Base-by-base conservation (phyloP, 495 filamentous ascomycete genomes). In the Neurospora sp. region DNA sequence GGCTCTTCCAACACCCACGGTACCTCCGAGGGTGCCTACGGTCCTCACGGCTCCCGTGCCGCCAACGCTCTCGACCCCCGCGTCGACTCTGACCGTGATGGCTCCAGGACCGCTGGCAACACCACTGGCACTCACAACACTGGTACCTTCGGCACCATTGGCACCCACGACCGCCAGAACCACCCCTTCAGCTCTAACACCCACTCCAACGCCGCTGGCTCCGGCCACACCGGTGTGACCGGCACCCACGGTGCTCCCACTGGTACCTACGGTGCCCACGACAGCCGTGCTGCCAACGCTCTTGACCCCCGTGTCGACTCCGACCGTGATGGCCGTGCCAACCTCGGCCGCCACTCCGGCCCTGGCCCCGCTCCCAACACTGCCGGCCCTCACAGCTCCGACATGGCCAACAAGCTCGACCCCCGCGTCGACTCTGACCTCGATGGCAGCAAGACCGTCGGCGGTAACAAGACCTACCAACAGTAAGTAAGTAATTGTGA, bases 261-360 rank as follows among this genome's bases (percentile, higher is more conserved):
- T 4, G 78, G 77, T 37, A 79, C 76, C 37, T 23, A 79, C 41
- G 86, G 86, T 5, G 85, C 87, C 7, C 88, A 89, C 81, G 77
- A 76, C 71, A 88, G 84, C 70, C 83, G 86, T 76, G 31, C 89
- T 16, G 82, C 86, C 71, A 91, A 91, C 82, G 88, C 88, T 77
- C 72, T 75, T 77, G 69, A 88, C 69, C 87, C 87, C 20, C 79
- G 85, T 39, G 79, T 87, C 69, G 86, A 86, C 77, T 84, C 80
- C 1, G 84, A 87, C 73, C 81, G 83, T 35, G 81, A 83, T 71
- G 80, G 82, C 66, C 79, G 80, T 18, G 74, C 75, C 44, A 49
- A 74, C 69, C 41, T 62, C 44, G 72, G 74, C 71, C 54, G 1
- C 27, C 27, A 27, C 54, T 76, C 78, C n/a, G 78, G 78, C 0